Evolutionary conservation across 2,329 filamentous ascomycete species (phyloP).

Genomic region (Cladosporium austrohemisphaericum): DNA sequence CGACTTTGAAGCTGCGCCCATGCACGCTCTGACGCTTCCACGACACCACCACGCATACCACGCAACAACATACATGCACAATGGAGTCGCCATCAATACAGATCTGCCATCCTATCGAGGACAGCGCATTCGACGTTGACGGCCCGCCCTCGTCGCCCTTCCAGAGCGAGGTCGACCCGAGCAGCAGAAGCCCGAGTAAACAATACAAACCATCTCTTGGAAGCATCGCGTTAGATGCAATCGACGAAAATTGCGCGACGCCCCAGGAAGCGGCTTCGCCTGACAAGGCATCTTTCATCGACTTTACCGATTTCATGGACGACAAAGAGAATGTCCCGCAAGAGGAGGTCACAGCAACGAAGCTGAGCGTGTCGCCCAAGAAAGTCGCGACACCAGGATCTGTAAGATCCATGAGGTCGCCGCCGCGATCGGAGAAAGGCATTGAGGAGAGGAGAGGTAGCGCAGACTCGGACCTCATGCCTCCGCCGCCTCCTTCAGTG

Average conservation of each 20-base stretch:
- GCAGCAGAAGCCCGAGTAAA: conserved; percentile 30
- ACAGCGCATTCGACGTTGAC: conserved; percentile 15
- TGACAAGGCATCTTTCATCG: conserved; percentile 17
- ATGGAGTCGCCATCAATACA: conserved; percentile 17
- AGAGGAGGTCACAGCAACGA: conserved; percentile 20
- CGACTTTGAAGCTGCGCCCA: background rate
- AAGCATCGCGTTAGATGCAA: conserved; percentile 3
- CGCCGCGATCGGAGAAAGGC: conserved; percentile 5
- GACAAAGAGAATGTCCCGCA: conserved; percentile 33
- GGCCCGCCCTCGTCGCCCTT: conserved; percentile 47
- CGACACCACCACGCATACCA: background rate
- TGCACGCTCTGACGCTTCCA: background rate
- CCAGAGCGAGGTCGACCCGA: conserved; percentile 41
- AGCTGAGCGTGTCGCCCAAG: conserved; percentile 23
- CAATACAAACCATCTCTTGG: conserved; percentile 22
- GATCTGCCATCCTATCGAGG: conserved; percentile 8
- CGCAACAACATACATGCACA: background rate
- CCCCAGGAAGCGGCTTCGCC: conserved; percentile 19
- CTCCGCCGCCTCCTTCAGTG: conserved; percentile 23
- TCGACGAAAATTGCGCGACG: conserved; percentile 16
- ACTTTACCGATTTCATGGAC: conserved; percentile 18
- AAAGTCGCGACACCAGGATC: conserved; percentile 24
- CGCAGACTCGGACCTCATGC: conserved; percentile 30
- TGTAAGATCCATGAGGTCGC: conserved; percentile 16
- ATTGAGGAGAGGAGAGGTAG: conserved; percentile 22